These are phyloP conservation scores for Madurella mycetomatis DNA, from an alignment of 2,329 filamentous ascomycete genomes.

Conservation along the genomic window DNA sequence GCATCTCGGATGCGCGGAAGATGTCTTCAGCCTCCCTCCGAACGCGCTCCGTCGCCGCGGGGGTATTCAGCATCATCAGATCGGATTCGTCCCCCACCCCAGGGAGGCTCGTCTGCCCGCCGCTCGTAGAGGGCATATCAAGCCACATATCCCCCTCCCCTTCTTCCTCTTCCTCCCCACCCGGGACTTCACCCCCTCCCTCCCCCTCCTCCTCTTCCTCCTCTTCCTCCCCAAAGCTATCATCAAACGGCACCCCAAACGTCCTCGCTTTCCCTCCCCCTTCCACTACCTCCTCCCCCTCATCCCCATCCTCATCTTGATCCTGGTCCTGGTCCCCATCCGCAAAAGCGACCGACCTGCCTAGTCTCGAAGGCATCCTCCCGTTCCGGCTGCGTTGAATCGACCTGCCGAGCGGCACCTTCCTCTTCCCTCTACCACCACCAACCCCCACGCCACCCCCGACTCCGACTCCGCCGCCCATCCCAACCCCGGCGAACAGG, in stretches of 20 bases:
- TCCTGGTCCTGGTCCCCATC: no score
- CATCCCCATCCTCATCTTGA: constrained; percentile 35
- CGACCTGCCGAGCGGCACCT: constrained; percentile 33
- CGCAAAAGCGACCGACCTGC: constrained; percentile 38
- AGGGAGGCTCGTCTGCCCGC: constrained; percentile 21
- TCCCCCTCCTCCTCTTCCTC: constrained; percentile 36
- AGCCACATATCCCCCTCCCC: constrained; percentile 45
- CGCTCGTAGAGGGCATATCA: constrained; percentile 41
- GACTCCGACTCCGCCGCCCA: neutral
- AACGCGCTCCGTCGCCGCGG: constrained; percentile 50
- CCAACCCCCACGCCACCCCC: neutral
- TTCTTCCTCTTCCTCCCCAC: constrained; percentile 11
- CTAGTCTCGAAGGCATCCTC: constrained; percentile 48
- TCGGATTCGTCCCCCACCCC: constrained; percentile 43
- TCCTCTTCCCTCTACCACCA: neutral
- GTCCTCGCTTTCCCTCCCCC: constrained; percentile 33
- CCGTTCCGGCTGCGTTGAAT: constrained; percentile 26
- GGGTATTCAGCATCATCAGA: constrained; percentile 52
- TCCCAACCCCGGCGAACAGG: constrained; percentile 1
- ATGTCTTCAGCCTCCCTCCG: constrained; percentile 53
- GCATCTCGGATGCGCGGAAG: constrained; percentile 49
- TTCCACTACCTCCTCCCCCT: constrained; percentile 38
- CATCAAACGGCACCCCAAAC: constrained; percentile 32
- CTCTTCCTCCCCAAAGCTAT: constrained; percentile 40
- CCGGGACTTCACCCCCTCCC: constrained; percentile 29